These are phyloP conservation scores for Talaromyces sp. DNA, from an alignment of 2,329 filamentous ascomycete species.

Conservation along the genomic window DNA sequence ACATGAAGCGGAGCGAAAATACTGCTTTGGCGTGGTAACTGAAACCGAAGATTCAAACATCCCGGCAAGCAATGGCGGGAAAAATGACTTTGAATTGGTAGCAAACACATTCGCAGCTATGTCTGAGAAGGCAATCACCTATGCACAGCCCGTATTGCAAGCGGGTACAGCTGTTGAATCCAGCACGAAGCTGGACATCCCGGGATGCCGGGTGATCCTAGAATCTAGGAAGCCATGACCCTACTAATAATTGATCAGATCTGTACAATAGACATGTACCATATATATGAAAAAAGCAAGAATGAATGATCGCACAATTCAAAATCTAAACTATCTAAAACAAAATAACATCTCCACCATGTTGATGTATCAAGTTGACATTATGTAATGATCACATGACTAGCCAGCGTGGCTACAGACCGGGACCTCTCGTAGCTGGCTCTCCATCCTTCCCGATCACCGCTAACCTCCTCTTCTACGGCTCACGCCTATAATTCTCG, in stretches of 20 bases:
- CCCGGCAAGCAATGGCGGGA: not conserved
- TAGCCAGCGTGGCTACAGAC: conserved; percentile 38
- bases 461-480: conserved; percentile 28
- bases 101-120: conserved; percentile 42
- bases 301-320: not conserved
- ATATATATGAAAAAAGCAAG: not conserved
- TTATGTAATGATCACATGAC: not conserved
- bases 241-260: not conserved
- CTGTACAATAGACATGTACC: not conserved
- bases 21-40: conserved; percentile 5
- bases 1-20: not conserved
- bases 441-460: conserved; percentile 33
- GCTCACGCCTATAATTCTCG: conserved; percentile 24
- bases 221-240: conserved; percentile 1
- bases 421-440: conserved; percentile 29
- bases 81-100: conserved; percentile 25
- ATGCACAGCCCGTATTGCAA: conserved; percentile 27
- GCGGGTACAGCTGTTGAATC: conserved; percentile 14
- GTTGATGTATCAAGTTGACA: not conserved
- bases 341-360: no score
- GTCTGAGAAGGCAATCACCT: conserved; percentile 43
- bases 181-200: conserved; percentile 40
- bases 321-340: not conserved
- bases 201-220: conserved; percentile 33
- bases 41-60: not conserved